phyloP scores from a whole-genome alignment of 1,284 basidiomycete genomes.

The Sporisorium scitamineum region DNA sequence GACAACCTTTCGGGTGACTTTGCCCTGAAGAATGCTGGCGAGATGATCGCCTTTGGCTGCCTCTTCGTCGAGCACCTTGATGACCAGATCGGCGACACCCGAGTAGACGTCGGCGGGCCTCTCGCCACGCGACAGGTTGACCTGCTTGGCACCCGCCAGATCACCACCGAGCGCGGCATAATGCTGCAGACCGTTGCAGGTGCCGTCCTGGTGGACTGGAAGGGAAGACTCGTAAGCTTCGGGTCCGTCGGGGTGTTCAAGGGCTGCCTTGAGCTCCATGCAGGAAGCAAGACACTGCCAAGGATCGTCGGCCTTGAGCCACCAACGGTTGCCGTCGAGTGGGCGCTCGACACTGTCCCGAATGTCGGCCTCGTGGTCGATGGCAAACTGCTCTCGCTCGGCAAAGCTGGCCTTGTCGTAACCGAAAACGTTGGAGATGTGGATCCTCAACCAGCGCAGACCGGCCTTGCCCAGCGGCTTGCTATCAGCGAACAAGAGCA shows the following conservation, averaged over 20 bases:
- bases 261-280: constrained; percentile 83
- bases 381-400: constrained; percentile 85
- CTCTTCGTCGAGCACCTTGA: constrained; percentile 73
- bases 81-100: constrained; percentile 78
- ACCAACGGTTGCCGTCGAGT: constrained; percentile 74
- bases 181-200: constrained; percentile 98
- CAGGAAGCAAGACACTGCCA: constrained; percentile 97
- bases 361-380: constrained; percentile 80
- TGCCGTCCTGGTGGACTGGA: constrained; percentile 97
- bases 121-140: constrained; percentile 88
- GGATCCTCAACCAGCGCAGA: constrained; percentile 88
- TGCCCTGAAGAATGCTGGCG: constrained; percentile 80
- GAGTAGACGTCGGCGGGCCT: constrained; percentile 96
- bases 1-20: constrained; percentile 92
- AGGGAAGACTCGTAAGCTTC: constrained; percentile 79
- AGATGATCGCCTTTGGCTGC: constrained; percentile 73
- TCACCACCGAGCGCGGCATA: constrained; percentile 98
- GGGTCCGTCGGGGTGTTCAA: constrained; percentile 77
- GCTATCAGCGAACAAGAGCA: constrained; percentile 85
- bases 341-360: constrained; percentile 83
- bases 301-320: constrained; percentile 85
- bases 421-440: constrained; percentile 91
- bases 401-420: constrained; percentile 95
- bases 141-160: constrained; percentile 86
- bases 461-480: constrained; percentile 85